Conservation (phyloP, 2,329 filamentous ascomycete genomes). For the Pseudocercospora ulei region DNA sequence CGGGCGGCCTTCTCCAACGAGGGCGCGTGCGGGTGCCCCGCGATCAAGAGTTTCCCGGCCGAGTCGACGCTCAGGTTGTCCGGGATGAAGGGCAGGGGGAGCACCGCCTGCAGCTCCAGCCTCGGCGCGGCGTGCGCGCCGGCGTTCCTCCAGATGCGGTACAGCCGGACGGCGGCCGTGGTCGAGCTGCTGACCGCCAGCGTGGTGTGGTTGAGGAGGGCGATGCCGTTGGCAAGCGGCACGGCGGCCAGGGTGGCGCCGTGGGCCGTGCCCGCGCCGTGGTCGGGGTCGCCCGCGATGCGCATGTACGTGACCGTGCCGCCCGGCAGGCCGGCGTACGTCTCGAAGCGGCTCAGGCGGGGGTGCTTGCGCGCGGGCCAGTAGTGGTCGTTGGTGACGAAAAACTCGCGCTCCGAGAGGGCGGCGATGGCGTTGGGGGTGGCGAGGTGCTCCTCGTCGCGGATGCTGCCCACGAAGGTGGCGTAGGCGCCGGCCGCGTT, state of each 20-base stretch:
- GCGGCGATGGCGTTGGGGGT: constrained; percentile 37
- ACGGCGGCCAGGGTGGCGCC: constrained; percentile 29
- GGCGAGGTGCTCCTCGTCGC: constrained; percentile 30
- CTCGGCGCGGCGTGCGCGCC: constrained; percentile 9
- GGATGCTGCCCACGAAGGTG: constrained; percentile 30
- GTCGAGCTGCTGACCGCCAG: constrained; percentile 37
- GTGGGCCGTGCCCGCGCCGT: constrained; percentile 9
- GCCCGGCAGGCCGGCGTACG: constrained; percentile 34
- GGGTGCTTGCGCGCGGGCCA: constrained; percentile 28
- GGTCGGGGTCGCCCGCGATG: constrained; percentile 10
- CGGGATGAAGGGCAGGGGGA: constrained; percentile 29
- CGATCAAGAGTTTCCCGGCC: constrained; percentile 35
- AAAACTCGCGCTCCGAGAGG: constrained; percentile 31
- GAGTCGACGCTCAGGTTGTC: constrained; percentile 38
- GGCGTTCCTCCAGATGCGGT: constrained; percentile 19
- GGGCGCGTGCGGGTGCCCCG: constrained; percentile 37
- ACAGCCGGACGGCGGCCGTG: constrained; percentile 34
- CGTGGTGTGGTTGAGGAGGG: constrained; percentile 32
- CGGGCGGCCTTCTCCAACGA: constrained; percentile 25
- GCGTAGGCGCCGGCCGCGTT: constrained; percentile 24
- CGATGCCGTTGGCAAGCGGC: constrained; percentile 39
- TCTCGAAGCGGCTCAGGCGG: constrained; percentile 35
- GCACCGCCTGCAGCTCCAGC: constrained; percentile 16
- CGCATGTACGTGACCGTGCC: constrained; percentile 35
- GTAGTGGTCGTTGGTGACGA: constrained; percentile 40